Percentiles rank a stretch among this genome's conserved stretches.
These are phyloP conservation scores for Phyllachora maydis DNA, from an alignment of 2,329 filamentous ascomycete species.

Conservation along the genomic window DNA sequence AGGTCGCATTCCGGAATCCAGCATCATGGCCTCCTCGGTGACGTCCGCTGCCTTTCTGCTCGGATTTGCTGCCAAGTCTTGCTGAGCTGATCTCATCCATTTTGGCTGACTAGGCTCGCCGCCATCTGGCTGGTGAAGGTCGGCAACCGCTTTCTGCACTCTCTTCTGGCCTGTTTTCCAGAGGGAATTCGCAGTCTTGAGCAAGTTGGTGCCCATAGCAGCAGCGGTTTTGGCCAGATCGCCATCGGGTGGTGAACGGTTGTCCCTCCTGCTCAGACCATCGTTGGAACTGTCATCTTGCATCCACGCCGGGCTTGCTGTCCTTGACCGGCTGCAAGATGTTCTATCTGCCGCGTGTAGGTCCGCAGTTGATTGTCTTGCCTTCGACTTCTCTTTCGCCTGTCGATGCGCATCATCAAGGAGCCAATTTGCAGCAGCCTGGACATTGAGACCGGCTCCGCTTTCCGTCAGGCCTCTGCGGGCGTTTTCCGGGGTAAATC, in stretches of 20 bases:
- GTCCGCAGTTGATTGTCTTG: too few relatives aligned
- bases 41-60: slow-evolving; percentile 16
- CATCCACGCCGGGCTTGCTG: slow-evolving; percentile 39
- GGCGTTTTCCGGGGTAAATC: slow-evolving; percentile 75
- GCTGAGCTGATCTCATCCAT: slow-evolving; percentile 72
- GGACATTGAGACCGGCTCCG: slow-evolving; percentile 59
- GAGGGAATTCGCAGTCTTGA: slow-evolving; percentile 85
- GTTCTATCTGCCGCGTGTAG: slow-evolving; percentile 17
- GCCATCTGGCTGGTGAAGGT: slow-evolving; percentile 53
- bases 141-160: slow-evolving; percentile 76
- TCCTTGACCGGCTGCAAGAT: slow-evolving; percentile 11
- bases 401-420: slow-evolving; percentile 80
- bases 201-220: slow-evolving; percentile 60
- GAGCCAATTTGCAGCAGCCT: slow-evolving; percentile 74
- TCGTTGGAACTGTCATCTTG: slow-evolving; percentile 21
- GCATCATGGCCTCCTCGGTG: slow-evolving; percentile 60
- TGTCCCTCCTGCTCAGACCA: slow-evolving; percentile 26
- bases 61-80: slow-evolving; percentile 13
- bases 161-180: slow-evolving; percentile 94
- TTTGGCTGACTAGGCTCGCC: slow-evolving; percentile 69
- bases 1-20: slow-evolving; percentile 46
- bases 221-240: slow-evolving; percentile 68
- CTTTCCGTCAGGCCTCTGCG: slow-evolving; percentile 61
- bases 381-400: slow-evolving; percentile 51
- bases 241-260: slow-evolving; percentile 28